Base-by-base conservation (phyloP, 2,329 filamentous ascomycete species). In the Knoxdaviesia proteae region DNA sequence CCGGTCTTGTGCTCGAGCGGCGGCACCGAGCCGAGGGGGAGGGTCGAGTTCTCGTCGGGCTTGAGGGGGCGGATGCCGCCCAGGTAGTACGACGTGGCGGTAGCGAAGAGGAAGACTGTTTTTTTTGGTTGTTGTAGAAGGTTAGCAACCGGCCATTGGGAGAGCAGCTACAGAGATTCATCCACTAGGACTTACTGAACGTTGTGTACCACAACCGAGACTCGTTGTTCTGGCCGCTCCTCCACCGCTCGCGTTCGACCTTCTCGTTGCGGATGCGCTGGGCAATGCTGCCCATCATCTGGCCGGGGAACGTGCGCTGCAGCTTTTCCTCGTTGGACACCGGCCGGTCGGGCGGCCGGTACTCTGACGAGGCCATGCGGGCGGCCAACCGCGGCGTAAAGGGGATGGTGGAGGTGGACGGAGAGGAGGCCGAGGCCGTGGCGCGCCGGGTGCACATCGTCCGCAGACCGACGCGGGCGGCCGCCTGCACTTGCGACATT, bases 271-370 rank as follows among this genome's bases (percentile, higher is more conserved):
- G 60, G 47, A 75, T 59, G 46, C 72, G 65, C 43, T 65, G 61
- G 41, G 62, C 63, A 41, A 74, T 71, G 47, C 69, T 74, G 49
- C 71, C 67, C 51, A 72, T 69, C 50, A 77, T 63, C 57, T 76
- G 72, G 20, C 70, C 70, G 50, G 69, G 65, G 52, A 76, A 77
- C 4, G 61, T 57, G 39, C 62, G 49, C 10, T 57, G 61, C 31
- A 55, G 51, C 51, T 53, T 61, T 48, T 55, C 49, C 49, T 62
- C 60, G 44, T 60, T 61, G 42, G 49, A 45, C 8, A 42, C 32
- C 40, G 47, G 48, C 36, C 44, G 41, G 7, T 47, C 47, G 35
- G 45, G 42, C 9, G 41, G 39, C 32, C 34, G 41, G 5, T 38
- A 35, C 11, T 42, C 32, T 8, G 36, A 42, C 20, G 41, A 42